Evolutionary conservation across 1,284 basidiomycete species (phyloP).

Genomic region (Filobasidium uniguttulatum): DNA sequence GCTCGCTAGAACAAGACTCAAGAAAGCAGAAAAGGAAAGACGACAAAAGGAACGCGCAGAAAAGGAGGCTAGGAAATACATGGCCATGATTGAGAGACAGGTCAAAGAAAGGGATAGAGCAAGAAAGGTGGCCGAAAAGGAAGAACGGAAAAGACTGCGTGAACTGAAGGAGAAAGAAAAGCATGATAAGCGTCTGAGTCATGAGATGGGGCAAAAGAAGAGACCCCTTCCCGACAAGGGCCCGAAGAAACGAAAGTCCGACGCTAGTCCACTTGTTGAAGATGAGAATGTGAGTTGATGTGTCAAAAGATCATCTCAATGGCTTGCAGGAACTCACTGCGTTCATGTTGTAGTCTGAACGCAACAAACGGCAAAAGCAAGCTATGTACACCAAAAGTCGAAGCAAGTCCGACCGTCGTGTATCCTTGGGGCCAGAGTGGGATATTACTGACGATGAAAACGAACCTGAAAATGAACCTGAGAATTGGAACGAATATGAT

Average conservation of each 20-base stretch:
- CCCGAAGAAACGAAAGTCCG: too few relatives aligned
- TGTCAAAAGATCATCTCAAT: too few relatives aligned
- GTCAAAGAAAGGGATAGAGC: slow-evolving; percentile 25
- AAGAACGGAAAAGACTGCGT: slow-evolving; percentile 14
- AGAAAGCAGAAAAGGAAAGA: slow-evolving; percentile 18
- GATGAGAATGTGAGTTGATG: too few relatives aligned
- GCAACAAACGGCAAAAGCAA: neutral
- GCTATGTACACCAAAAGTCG: neutral
- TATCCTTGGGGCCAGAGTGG: too few relatives aligned
- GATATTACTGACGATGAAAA: too few relatives aligned
- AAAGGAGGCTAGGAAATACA: neutral
- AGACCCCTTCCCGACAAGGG: too few relatives aligned
- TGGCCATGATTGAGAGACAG: slow-evolving; percentile 1
- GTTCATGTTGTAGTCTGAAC: too few relatives aligned
- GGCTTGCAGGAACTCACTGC: too few relatives aligned
- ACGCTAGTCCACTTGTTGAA: too few relatives aligned
- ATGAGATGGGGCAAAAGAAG: too few relatives aligned
- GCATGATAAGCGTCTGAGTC: too few relatives aligned
- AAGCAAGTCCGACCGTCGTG: neutral
- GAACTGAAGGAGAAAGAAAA: slow-evolving; percentile 8
- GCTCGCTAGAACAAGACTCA: slow-evolving; percentile 3
- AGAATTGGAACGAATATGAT: neutral
- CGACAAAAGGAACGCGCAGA: slow-evolving; percentile 1
- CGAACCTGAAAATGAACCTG: too few relatives aligned
- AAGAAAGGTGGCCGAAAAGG: slow-evolving; percentile 21